These are phyloP conservation scores for Wallacemonas rigidus DNA, from an alignment of 208 protist genomes.

Conservation along the genomic window DNA sequence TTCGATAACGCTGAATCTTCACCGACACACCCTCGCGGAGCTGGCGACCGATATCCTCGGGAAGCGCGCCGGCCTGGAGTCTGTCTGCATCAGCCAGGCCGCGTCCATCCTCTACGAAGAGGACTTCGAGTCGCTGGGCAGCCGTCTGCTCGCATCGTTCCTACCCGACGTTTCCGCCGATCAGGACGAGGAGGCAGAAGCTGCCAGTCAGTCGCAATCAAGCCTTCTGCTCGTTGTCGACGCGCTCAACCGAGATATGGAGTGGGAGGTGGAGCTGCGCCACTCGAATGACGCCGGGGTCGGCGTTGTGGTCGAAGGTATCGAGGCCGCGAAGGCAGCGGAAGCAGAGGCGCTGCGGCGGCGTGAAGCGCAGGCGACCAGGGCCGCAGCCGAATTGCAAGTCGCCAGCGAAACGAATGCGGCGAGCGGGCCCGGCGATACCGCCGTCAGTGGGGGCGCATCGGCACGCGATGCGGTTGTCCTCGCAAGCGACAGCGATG, in stretches of 20 bases:
- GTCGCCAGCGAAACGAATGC: not conserved
- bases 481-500: slow-evolving; percentile 15
- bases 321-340: slow-evolving; percentile 29
- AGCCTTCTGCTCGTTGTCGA: slow-evolving; percentile 55
- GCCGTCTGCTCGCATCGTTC: slow-evolving; percentile 26
- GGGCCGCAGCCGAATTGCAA: not conserved
- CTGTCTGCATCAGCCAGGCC: slow-evolving; percentile 46
- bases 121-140: slow-evolving; percentile 66
- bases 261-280: slow-evolving; percentile 59
- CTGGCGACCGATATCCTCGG: slow-evolving; percentile 49
- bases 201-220: not conserved
- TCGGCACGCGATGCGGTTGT: slow-evolving; percentile 4
- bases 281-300: slow-evolving; percentile 18
- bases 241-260: slow-evolving; percentile 58
- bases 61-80: slow-evolving; percentile 33
- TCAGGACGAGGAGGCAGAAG: not conserved
- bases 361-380: not conserved
- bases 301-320: slow-evolving; percentile 26
- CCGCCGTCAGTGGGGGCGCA: not conserved
- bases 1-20: slow-evolving; percentile 28
- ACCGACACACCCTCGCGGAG: slow-evolving; percentile 36
- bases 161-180: not conserved
- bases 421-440: not conserved
- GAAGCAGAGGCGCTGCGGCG: not conserved
- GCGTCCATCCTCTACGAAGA: slow-evolving; percentile 73